Base-by-base conservation (phyloP, 768 basidiomycete genomes). In the Serendipita sp. region DNA sequence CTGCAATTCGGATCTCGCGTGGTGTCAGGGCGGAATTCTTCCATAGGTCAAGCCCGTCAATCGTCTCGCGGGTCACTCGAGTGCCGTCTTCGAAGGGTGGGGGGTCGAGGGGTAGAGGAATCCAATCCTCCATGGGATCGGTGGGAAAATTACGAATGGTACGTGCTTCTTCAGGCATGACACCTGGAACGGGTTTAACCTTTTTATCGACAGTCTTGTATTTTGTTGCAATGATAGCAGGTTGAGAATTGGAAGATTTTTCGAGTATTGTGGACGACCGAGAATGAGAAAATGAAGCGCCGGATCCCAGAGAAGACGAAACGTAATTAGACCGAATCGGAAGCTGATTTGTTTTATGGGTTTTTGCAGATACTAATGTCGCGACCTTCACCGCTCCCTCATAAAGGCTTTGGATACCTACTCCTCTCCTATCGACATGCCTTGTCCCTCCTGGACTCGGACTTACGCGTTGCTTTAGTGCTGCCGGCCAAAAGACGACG, bases 171-270 rank as follows among this genome's bases (percentile, higher is more conserved):
- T 67, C 63, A 1, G 70, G 67, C 3, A 68, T 28, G 2, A 64
- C 51, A 0, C 65, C 66, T 31, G 64, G 64, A n/a, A 69, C 65
- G 0, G 68, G 70, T 13, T 62, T 60, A 0, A 65, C 61, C 17
- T 67, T 67, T 7, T 63, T 61, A 1, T 65, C 60, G 43, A 69
- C 70, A 4, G 65, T 64, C 58, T 71, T 71, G 63, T 71, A 71
- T 41, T 61, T 61, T n/a, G n/a, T 61, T 41, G 31, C 33, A 38
- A 38, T 13, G 13, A 38, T 38, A 3, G 34, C 34, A 4, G 34
- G n/a, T n/a, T n/a, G n/a, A n/a, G n/a, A 38, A 13, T 13, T 13
- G 34, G 13, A 4, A 3, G 3, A 13, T 3, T 38, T 38, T 38
- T 38, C 34, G 34, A 38, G 13, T 38, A 38, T 38, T 38, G 34